Base-by-base conservation (phyloP, 2,329 filamentous ascomycete genomes). In the Curvularia sp. region DNA sequence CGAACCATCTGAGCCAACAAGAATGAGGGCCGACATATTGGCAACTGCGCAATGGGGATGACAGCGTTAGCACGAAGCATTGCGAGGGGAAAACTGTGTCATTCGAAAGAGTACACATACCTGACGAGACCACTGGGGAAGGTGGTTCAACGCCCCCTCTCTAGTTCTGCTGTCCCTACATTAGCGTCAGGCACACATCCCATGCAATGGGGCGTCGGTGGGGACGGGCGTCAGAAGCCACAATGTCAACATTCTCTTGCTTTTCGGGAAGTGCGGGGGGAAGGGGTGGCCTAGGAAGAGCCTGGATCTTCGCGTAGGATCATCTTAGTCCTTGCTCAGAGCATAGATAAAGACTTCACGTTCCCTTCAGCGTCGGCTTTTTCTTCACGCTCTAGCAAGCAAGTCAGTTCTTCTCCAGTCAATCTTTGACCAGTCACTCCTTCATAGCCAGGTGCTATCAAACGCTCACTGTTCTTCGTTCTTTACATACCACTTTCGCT, bases 371-470 rank as follows among this genome's bases (percentile, higher is more conserved):
- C 36, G 5, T 19, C 25, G 15, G n/a, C 13, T 55, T 57, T 57
- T 49, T 52, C 51, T 38, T 41, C 49, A 61, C 55, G 57, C 61
- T 65, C 49, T 30, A 59, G 51, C 58, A 55, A 67, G 61, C 70
- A 68, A 68, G 60, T 67, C 66, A 60, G 60, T 69, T 48, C 32
- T 45, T 47, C 43, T 25, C 1, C 60, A 59, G 67, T 70, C 67
- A 63, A 41, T 63, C 53, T 54, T 68, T 68, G 66, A 68, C 68
- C 53, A 63, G 54, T 65, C 66, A 63, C 60, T 55, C 52, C 71
- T 71, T 59, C 46, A 65, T 70, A 73, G 51, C 70, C 71, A 65
- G 70, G 70, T 71, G 71, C 71, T 72, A 68, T 60, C 49, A 54
- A 52, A 52, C 47, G 61, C 50, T 66, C 61, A 60, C 50, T 64